Percentiles rank a stretch among this genome's conserved stretches.
phyloP scores from a whole-genome alignment of 257 asterid species.

The Hygrophila difformis region DNA sequence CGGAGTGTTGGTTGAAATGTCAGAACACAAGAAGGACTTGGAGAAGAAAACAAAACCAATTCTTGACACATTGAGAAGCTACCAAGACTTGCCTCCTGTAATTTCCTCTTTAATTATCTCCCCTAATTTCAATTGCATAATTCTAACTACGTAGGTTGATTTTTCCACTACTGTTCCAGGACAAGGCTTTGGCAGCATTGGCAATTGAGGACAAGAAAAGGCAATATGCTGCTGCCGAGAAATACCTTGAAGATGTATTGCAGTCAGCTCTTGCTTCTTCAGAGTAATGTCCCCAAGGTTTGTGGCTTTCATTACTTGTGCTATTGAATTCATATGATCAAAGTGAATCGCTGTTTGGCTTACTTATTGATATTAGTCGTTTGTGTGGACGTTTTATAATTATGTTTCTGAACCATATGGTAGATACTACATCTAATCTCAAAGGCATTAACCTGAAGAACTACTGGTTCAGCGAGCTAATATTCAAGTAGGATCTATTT shows the following conservation, averaged over 20 bases:
- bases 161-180: conserved; percentile 31
- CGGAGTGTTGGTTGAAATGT: conserved; percentile 94
- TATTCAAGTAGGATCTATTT: too few species aligned
- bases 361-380: too few species aligned
- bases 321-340: conserved; percentile 5
- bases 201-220: conserved; percentile 96
- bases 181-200: conserved; percentile 92
- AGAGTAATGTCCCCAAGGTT: conserved; percentile 24
- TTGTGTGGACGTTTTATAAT: too few species aligned
- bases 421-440: too few species aligned
- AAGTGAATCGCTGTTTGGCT: too few species aligned
- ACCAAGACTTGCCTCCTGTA: conserved; percentile 99
- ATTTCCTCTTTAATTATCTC: conserved; percentile 5
- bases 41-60: conserved; percentile 94
- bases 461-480: too few species aligned
- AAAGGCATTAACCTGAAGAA: too few species aligned
- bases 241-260: conserved; percentile 89
- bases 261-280: conserved; percentile 95
- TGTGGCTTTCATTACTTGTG: background rate
- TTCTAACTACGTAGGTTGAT: conserved; percentile 10
- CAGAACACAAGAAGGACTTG: conserved; percentile 89
- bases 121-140: background rate
- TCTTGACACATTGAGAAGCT: conserved; percentile 90
- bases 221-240: conserved; percentile 92
- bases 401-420: too few species aligned